Percentiles rank a stretch among this genome's conserved stretches.
phyloP scores from a whole-genome alignment of 1,284 basidiomycete species.

The Leccinum holopus region DNA sequence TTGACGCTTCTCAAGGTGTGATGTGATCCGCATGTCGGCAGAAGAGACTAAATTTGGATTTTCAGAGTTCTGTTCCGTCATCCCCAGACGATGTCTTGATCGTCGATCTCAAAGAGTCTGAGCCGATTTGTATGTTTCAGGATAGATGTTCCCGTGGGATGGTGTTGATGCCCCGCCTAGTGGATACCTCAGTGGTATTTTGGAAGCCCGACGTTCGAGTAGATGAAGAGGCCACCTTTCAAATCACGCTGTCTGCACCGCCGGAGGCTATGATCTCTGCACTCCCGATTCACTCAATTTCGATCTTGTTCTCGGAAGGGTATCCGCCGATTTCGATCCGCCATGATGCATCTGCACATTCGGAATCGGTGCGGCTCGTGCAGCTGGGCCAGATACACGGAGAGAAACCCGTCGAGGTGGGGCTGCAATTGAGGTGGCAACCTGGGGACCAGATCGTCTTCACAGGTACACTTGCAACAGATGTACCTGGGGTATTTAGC shows the following conservation, averaged over 20 bases:
- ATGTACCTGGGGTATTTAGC: not conserved
- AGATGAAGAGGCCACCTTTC: conserved; percentile 52
- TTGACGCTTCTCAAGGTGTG: conserved; percentile 35
- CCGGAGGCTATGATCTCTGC: conserved; percentile 2
- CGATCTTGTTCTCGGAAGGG: too few relatives aligned
- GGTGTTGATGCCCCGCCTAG: not conserved
- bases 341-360: too few relatives aligned
- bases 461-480: conserved; percentile 40
- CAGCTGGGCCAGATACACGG: not conserved
- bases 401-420: conserved; percentile 21
- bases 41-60: not conserved
- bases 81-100: conserved; percentile 52
- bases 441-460: conserved; percentile 47
- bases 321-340: too few relatives aligned
- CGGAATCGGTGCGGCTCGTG: too few relatives aligned
- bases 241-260: conserved; percentile 61
- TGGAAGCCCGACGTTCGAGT: not conserved
- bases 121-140: conserved; percentile 57
- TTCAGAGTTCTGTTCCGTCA: conserved; percentile 66
- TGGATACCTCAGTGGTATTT: not conserved
- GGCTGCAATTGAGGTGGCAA: too few relatives aligned
- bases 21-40: too few relatives aligned
- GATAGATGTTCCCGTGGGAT: not conserved
- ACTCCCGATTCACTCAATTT: too few relatives aligned
- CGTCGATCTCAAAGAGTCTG: conserved; percentile 61